Evolutionary conservation across 495 filamentous ascomycete genomes (phyloP), one percentile per base, ranked within the genome.

Genomic region (Trichoderma reesei): DNA sequence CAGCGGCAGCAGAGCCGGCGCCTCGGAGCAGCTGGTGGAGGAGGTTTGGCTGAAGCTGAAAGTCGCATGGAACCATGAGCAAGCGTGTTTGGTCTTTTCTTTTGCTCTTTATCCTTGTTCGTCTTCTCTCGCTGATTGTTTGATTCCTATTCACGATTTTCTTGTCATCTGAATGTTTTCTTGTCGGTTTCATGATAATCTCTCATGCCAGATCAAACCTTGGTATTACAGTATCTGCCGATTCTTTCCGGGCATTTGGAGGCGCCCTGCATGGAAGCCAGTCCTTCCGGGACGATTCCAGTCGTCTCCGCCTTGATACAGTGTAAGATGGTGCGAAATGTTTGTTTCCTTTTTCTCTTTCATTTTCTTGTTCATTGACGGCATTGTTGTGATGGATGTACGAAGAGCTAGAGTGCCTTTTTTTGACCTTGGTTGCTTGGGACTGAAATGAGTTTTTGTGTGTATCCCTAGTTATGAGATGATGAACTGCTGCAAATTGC

Each of bases 11-110:
- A 56, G 51, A 39, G 36, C 37, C 34, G 11, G 34, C 73, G 2
- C 80, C 81, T 63, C 70, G 82, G 54, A 82, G 78, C 67, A 83
- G 80, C 64, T 82, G 82, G 74, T 85, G 80, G 79, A 80, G 73
- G 72, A 82, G 80, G 72, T 72, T 81, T 36, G 72, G 74, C 11
- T 65, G 41, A 63, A 41, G 37, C 34, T 33, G 51, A 34, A 9
- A 56, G 26, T 2, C 51, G 59, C 34, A 34, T 38, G 41, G 26
- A n/a, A 42, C 8, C 11, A 11, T 63, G 39, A 18, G 39, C 38
- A 11, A 42, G 41, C 39, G 41, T 63, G 16, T 44, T 36, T 41
- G n/a, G 31, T 31, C 41, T 36, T 31, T 44, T 62, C 38, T 41
- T 60, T 6, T 41, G 7, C 11, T 41, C 38, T 60, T 41, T 14